Conservation (phyloP, 176 grass and related monocot species). For the Ensete ventricosum region DNA sequence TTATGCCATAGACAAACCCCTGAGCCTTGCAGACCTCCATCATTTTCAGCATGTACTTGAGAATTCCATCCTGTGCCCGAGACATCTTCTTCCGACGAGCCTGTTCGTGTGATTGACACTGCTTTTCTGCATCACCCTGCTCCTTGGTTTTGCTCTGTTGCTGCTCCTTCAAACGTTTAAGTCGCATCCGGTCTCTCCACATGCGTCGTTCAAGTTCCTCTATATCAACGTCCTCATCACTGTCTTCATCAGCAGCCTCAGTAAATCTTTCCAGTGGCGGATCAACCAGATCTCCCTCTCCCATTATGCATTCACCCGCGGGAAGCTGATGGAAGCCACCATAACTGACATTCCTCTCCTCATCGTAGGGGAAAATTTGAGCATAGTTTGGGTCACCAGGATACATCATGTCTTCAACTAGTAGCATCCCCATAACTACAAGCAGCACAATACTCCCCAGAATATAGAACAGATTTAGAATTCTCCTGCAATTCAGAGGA, state of each 20-base stretch:
- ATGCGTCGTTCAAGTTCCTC: slow-evolving; percentile 80
- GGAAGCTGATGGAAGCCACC: slow-evolving; percentile 3
- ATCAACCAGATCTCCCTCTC: slow-evolving; percentile 49
- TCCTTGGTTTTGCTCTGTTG: slow-evolving; percentile 22
- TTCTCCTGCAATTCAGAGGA: not conserved
- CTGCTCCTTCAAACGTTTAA: slow-evolving; percentile 65
- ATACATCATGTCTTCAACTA: slow-evolving; percentile 3
- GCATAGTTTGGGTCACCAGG: not conserved
- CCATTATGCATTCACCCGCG: slow-evolving; percentile 22
- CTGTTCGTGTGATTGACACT: slow-evolving; percentile 48
- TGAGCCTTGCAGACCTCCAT: too few species aligned
- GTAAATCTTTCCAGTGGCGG: slow-evolving; percentile 20
- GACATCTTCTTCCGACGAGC: too few species aligned
- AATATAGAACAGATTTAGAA: not conserved
- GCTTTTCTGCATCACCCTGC: slow-evolving; percentile 6
- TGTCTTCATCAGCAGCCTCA: slow-evolving; percentile 25
- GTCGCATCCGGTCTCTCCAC: slow-evolving; percentile 74
- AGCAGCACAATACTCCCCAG: not conserved
- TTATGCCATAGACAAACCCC: too few species aligned
- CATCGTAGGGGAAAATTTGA: not conserved
- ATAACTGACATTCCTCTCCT: not conserved
- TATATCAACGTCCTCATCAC: slow-evolving; percentile 53
- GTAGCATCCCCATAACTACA: slow-evolving; percentile 6
- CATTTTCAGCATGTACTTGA: too few species aligned
- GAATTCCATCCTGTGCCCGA: too few species aligned